phyloP scores from a whole-genome alignment of 345 rosid species.

The Acer negundo region DNA sequence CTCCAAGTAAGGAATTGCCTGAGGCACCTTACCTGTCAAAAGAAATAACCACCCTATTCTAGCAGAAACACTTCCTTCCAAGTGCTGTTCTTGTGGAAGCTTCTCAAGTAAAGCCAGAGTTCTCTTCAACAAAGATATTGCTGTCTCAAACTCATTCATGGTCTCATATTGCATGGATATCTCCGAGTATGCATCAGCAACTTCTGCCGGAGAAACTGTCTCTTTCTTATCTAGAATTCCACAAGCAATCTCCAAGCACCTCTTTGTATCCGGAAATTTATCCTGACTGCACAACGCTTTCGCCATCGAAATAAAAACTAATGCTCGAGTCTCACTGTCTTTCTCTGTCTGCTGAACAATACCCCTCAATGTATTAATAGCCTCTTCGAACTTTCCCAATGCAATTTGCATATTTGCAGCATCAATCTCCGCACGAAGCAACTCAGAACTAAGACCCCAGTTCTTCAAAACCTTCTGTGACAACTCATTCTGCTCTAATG shows the following conservation, averaged over 20 bases:
- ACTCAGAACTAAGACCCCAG: slow-evolving; percentile 77
- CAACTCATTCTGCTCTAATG: slow-evolving; percentile 78
- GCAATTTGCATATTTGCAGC: slow-evolving; percentile 93
- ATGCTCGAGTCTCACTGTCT: slow-evolving; percentile 71
- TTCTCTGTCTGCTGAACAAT: slow-evolving; percentile 72
- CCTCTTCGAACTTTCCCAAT: slow-evolving; percentile 74
- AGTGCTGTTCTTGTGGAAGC: slow-evolving; percentile 85
- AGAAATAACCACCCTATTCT: slow-evolving; percentile 92
- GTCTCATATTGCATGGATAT: slow-evolving; percentile 88
- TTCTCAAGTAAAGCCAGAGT: slow-evolving; percentile 75
- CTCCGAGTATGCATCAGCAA: slow-evolving; percentile 90
- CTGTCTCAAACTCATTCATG: slow-evolving; percentile 81
- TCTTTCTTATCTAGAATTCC: slow-evolving; percentile 84
- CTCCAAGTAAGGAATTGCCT: slow-evolving; percentile 91
- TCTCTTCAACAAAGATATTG: slow-evolving; percentile 74
- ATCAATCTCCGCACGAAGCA: slow-evolving; percentile 78
- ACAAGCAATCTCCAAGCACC: slow-evolving; percentile 77
- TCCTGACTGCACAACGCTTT: slow-evolving; percentile 74
- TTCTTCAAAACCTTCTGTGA: slow-evolving; percentile 74
- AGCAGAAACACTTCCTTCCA: slow-evolving; percentile 87
- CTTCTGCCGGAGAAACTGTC: slow-evolving; percentile 59
- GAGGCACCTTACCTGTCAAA: slow-evolving; percentile 75
- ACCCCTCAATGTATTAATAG: slow-evolving; percentile 61
- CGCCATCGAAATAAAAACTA: slow-evolving; percentile 80
- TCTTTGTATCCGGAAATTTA: slow-evolving; percentile 66